Conservation (phyloP, 352 stramenopile genomes). For the Globisporangium lucens region DNA sequence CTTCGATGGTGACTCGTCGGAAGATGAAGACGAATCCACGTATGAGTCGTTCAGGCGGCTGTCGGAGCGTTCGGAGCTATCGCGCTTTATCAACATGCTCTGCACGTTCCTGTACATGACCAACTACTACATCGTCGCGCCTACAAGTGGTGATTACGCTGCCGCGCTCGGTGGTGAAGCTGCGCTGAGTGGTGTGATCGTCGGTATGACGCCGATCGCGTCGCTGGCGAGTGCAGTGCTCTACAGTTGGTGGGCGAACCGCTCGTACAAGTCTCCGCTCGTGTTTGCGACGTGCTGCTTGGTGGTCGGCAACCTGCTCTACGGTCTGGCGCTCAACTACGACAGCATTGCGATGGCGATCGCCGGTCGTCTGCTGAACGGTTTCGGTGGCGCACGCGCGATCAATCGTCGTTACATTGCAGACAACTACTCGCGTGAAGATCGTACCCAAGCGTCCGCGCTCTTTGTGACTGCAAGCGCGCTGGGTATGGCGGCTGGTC, state of each 20-base stretch:
- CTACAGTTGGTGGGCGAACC: constrained; percentile 94
- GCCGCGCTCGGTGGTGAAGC: constrained; percentile 84
- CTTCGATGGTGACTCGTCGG: constrained; percentile 76
- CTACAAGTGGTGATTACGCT: constrained; percentile 92
- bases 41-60: constrained; percentile 60
- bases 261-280: constrained; percentile 85
- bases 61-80: constrained; percentile 50
- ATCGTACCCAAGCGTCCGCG: constrained; percentile 90
- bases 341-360: constrained; percentile 88
- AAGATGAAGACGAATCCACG: constrained; percentile 75
- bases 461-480: constrained; percentile 92
- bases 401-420: constrained; percentile 92
- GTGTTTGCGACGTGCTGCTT: constrained; percentile 80
- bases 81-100: constrained; percentile 91
- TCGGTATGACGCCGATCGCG: constrained; percentile 96
- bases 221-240: constrained; percentile 92
- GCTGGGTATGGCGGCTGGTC: constrained; percentile 90
- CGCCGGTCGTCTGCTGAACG: constrained; percentile 88
- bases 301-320: constrained; percentile 86
- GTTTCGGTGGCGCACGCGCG: constrained; percentile 88
- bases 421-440: constrained; percentile 85
- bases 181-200: constrained; percentile 92
- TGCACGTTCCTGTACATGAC: constrained; percentile 97
- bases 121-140: constrained; percentile 98
- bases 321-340: constrained; percentile 75